These are phyloP conservation scores for Chlamydomonas asymmetrica DNA, from an alignment of 139 green algal genomes.

Conservation along the genomic window DNA sequence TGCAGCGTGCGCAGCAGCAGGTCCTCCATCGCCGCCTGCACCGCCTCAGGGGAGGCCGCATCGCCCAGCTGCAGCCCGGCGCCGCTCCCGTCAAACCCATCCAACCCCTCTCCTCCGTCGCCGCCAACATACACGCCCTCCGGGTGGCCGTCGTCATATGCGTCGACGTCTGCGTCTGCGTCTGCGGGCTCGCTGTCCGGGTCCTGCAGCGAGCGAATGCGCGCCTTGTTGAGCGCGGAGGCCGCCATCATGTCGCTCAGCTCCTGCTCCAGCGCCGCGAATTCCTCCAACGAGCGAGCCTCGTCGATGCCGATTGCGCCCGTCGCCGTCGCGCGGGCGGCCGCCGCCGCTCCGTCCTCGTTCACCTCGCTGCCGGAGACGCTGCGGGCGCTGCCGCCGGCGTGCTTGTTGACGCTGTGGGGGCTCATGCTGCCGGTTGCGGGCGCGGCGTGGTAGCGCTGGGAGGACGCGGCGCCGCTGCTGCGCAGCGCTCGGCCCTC, in stretches of 20 bases:
- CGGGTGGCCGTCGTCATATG: no score
- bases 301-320: background rate
- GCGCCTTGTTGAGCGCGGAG: no score
- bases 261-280: constrained; percentile 29
- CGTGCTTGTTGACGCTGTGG: background rate
- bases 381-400: background rate
- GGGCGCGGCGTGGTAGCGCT: background rate
- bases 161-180: no score
- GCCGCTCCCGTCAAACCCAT: no score
- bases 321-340: background rate
- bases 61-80: no score
- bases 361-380: background rate
- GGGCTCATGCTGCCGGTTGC: background rate
- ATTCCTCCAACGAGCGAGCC: background rate
- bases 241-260: constrained; percentile 18
- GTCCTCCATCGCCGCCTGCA: no score
- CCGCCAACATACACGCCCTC: no score
- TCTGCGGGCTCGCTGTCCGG: no score
- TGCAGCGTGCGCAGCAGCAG: no score
- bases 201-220: no score
- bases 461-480: background rate
- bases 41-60: no score
- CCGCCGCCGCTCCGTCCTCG: background rate
- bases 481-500: background rate
- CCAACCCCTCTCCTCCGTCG: no score